Evolutionary conservation across 345 rosid species (phyloP), one percentile per base, ranked within the genome.

Genomic region (Ailanthus altissimus): DNA sequence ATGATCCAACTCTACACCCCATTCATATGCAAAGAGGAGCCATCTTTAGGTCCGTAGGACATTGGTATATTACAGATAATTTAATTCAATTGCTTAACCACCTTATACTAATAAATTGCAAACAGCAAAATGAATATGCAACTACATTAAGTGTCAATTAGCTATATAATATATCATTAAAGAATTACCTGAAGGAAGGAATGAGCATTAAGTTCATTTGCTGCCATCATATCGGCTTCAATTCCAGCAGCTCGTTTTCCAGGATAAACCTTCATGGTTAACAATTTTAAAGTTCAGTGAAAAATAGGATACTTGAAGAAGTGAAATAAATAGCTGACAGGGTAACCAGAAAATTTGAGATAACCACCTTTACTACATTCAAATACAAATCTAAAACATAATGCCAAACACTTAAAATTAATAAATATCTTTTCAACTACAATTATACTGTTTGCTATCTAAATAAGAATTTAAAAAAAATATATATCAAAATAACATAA

Each of bases 141-240:
- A 50, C 10, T 47, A 46, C 51, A 14, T 54, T 8, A 62, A 25
- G 21, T 42, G 46, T 78, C 21, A 9, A 21, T 23, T 1, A 28
- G 68, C 15, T 3, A 68, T 32, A 47, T 42, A 38, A 38, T 4
- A 61, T 21, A 47, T 57, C 28, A 61, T 69, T 45, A 66, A 21
- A 71, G 21, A 77, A 82, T 13, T 79, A 94, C 98, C 92, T 95
- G 98, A 78, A 95, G 99, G 80, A 83, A 86, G 82, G 95, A 78
- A 89, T 93, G 99, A 32, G 91, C 82, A 84, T 87, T 90, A 62
- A 95, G 89, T 84, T 95, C 99, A 80, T 90, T 95, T 80, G 98
- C 97, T 67, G 98, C 99, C 99, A 95, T 91, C 97, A 89, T 87
- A 85, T 95, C 99, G 38, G 97, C 93, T 86, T 95, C 99, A 78